Base-by-base conservation (phyloP, 208 protist species). In the Angomonas desouzai region DNA sequence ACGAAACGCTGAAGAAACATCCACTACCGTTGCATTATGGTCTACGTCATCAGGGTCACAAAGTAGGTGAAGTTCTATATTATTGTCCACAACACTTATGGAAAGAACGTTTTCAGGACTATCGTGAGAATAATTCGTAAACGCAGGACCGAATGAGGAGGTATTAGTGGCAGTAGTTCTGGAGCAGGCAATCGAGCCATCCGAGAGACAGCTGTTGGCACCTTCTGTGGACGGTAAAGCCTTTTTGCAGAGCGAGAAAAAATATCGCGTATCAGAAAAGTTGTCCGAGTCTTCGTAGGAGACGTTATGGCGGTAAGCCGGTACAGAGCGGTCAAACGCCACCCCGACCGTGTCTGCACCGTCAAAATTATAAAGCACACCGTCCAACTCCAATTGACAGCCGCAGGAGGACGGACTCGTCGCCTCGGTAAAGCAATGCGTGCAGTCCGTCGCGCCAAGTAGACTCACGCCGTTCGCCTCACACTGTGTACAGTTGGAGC, bases 161-260 rank as follows among this genome's bases (percentile, higher is more conserved):
- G 18, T 23, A 16, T 6, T 51, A 16, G 10, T 27, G 10, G 10
- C 18, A 23, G 3, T 51, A 27, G 9, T 13, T 9, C 45, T 13
- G n/a, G 45, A 51, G 45, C 45, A 51, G 45, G 20, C 45, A 16
- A 51, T 51, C 6, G 36, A 40, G 9, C 36, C 36, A 40, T 40
- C 36, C 36, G 36, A 40, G 6, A 40, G 13, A 40, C 36, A 40
- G 36, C 36, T 40, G 36, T n/a, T n/a, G 36, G 36, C 36, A 43
- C 45, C 20, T 51, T 23, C 45, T 9, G 18, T 23, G 6, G 45
- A 23, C 3, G 18, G 6, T 23, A 23, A 23, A 16, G 20, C 6
- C 45, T 13, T 13, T 27, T 51, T 51, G 20, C 45, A 51, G 3
- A 51, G 20, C 6, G 45, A 51, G n/a, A 51, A 51, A 23, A 27